Evolutionary conservation across 2,329 filamentous ascomycete genomes (phyloP), one percentile per base, ranked within the genome.

Genomic region (Colletotrichum sp.): DNA sequence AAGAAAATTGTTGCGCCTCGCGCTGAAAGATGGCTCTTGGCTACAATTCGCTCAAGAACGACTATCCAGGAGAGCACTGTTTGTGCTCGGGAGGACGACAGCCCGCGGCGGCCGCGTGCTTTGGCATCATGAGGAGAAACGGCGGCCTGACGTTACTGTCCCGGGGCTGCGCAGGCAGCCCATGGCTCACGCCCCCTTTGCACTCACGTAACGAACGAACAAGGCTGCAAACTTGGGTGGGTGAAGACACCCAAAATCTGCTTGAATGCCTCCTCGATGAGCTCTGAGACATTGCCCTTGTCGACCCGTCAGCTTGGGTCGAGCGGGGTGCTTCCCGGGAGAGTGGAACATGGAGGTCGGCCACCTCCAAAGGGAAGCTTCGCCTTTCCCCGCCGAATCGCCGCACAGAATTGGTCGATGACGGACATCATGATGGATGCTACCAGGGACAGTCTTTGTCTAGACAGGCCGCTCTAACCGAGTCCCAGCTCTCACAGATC

Each of bases 1-100:
- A 61, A 71, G 28, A 12, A 34, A 71, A 66, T 30, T 59, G 68
- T 71, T 64, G 26, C 48, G 68, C 68, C 67, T 74, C 68, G 52
- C 13, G 60, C 34, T 32, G 48, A n/a, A 59, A 26, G 16, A 63
- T n/a, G 34, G 55, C 24, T 28, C 28, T 48, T 72, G 34, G 36
- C 18, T 36, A 21, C 28, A 16, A 21, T 28, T 30, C 21, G n/a
- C 26, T n/a, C 36, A 12, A 28, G 43, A 60, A 14, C 18, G 10
- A 55, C 24, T 18, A 30, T 34, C 7, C 24, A 30, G 61, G 7
- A 69, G 14, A 14, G 10, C 26, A 9, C 55, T 14, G 55, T 28
- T 34, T 43, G 16, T 28, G 28, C 64, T 26, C 26, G 34, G 13
- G 57, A 12, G 13, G 57, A 60, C 28, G n/a, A 14, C 4, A 28